These are phyloP conservation scores for Sinapis alba DNA, from an alignment of 441 rosid genomes.

Conservation along the genomic window DNA sequence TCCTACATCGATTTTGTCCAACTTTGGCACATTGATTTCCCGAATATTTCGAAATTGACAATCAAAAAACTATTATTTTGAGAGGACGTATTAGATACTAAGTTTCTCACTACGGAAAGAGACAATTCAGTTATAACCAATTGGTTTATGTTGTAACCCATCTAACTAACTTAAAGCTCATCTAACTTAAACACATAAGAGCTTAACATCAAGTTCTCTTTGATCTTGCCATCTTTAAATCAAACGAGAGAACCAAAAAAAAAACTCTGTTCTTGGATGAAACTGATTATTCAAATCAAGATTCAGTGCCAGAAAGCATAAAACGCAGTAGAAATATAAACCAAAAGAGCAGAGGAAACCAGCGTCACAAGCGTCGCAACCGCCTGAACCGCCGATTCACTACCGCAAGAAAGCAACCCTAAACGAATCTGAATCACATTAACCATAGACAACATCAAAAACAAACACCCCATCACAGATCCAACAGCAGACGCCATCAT, in stretches of 20 bases:
- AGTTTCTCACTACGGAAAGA: too few species aligned
- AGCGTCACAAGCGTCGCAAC: conserved; percentile 59
- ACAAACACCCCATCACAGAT: conserved; percentile 89
- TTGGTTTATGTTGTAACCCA: too few species aligned
- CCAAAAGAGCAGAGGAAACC: conserved; percentile 79
- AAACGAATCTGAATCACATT: conserved; percentile 83
- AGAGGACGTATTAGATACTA: too few species aligned
- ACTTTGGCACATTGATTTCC: too few species aligned
- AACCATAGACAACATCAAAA: conserved; percentile 85
- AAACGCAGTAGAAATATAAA: conserved; percentile 79
- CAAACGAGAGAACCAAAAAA: background rate
- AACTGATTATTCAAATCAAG: background rate
- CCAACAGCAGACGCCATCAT: conserved; percentile 88
- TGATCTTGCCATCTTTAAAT: background rate
- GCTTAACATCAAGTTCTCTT: too few species aligned
- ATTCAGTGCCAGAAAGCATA: conserved; percentile 82
- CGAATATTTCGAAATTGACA: too few species aligned
- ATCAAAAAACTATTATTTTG: too few species aligned
- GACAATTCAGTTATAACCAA: too few species aligned
- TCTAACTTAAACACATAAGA: too few species aligned
- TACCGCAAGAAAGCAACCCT: conserved; percentile 91
- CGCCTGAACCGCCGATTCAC: conserved; percentile 64
- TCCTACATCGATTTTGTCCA: too few species aligned
- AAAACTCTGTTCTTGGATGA: background rate
- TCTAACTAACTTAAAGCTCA: too few species aligned